phyloP scores from a whole-genome alignment of 2,329 filamentous ascomycete genomes.

The Aureobasidium lini region DNA sequence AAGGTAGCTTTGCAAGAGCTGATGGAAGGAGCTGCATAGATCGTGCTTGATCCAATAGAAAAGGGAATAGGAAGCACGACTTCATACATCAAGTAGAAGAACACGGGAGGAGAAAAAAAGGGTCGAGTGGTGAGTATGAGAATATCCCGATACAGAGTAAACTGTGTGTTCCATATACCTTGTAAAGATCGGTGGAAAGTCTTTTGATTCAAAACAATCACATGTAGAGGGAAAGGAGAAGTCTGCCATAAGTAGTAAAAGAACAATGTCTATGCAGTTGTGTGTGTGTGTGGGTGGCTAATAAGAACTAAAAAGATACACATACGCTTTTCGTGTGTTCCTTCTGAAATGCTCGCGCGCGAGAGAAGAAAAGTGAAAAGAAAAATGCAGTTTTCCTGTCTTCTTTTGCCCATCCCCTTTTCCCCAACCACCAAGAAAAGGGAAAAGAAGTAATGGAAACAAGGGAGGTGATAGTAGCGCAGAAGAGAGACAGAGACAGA shows the following conservation, averaged over 20 bases:
- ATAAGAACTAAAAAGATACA: neutral
- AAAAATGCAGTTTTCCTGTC: neutral
- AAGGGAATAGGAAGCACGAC: no score
- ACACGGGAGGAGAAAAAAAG: no score
- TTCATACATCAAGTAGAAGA: no score
- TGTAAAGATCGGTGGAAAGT: no score
- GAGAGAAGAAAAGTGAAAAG: neutral
- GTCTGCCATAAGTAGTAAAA: neutral
- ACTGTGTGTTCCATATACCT: no score
- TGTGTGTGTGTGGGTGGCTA: neutral
- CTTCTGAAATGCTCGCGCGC: neutral
- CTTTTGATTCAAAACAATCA: no score
- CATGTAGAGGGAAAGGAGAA: no score
- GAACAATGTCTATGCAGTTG: conserved; percentile 4
- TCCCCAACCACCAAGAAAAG: neutral
- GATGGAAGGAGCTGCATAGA: no score
- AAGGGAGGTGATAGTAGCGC: neutral
- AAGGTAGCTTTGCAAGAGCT: no score
- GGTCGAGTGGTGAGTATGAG: no score
- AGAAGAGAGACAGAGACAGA: neutral
- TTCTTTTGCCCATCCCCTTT: neutral
- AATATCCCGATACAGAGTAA: no score
- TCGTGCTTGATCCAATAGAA: no score
- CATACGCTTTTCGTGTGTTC: neutral
- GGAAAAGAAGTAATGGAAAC: neutral